Base-by-base conservation (phyloP, 2,329 filamentous ascomycete genomes). In the Fusarium nygamai region DNA sequence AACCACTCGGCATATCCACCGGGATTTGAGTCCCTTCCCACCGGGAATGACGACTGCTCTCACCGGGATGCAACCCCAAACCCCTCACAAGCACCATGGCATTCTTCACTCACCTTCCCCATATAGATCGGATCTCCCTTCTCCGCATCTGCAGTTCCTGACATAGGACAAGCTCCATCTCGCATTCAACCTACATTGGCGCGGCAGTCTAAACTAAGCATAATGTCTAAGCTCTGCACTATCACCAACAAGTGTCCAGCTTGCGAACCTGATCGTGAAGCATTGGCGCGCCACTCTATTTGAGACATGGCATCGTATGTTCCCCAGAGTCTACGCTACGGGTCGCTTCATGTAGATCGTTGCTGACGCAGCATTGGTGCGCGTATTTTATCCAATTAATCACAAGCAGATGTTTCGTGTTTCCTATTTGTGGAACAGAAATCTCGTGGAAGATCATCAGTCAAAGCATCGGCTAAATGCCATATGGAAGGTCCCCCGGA, bases 371-470 rank as follows among this genome's bases (percentile, higher is more conserved):
- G 38, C 41, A 74, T 74, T 72, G 71, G 71, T 64, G 71, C 67
- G 67, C 62, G 27, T 74, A 22, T 43, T 24, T 16, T 5, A 5
- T 17, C 34, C 19, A 24, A 9, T 22, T 29, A 12, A n/a, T 20
- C 27, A 12, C 46, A 34, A 33, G 31, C 24, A 41, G 43, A 20
- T 12, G 2, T 33, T 16, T 39, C 4, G 1, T n/a, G 8, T 16
- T 16, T 53, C 39, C 46, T 38, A 74, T 73, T 72, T 46, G 71
- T 74, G 71, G 71, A 73, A 68, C 22, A 29, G 22, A 11, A 31
- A 16, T 31, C n/a, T 46, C 50, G 34, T 46, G 39, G 22, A 8
- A 31, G 24, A 59, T 61, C 47, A 6, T 38, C 71, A 50, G 53
- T 50, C 43, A 46, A 44, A 54, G 39, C 41, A 64, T 34, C 44